phyloP scores from a whole-genome alignment of 805 yeast genomes.

The Tetrapisispora namnaoensis region DNA sequence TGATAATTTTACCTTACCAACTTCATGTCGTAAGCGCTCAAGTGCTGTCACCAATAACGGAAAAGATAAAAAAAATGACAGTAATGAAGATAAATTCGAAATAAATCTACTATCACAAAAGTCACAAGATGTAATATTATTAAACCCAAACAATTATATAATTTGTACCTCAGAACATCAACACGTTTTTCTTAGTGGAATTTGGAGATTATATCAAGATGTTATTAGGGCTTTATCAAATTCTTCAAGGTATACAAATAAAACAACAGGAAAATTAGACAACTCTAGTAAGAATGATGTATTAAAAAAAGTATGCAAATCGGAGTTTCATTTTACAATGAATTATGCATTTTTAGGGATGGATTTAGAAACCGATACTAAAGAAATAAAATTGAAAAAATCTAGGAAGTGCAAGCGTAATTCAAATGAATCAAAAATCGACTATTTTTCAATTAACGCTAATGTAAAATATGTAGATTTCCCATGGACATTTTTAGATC shows the following conservation, averaged over 20 bases:
- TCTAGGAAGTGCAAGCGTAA: not conserved
- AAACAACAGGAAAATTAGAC: not conserved
- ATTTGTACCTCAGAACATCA: slow-evolving; percentile 85
- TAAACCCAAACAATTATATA: slow-evolving; percentile 49
- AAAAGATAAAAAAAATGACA: not conserved
- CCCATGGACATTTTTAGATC: slow-evolving; percentile 25
- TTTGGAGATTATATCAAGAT: slow-evolving; percentile 54
- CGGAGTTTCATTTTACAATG: not conserved
- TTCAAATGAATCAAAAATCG: not conserved
- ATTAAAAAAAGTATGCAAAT: not conserved
- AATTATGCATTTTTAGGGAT: not conserved
- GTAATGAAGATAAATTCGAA: not conserved
- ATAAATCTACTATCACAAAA: not conserved
- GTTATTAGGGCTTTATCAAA: slow-evolving; percentile 23
- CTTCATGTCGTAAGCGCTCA: not conserved
- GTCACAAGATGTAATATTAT: slow-evolving; percentile 3
- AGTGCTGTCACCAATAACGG: not conserved
- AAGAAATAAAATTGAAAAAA: not conserved
- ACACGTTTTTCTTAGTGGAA: slow-evolving; percentile 76
- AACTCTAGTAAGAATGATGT: not conserved
- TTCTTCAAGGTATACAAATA: slow-evolving; percentile 1
- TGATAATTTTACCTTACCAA: not conserved
- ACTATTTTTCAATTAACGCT: slow-evolving; percentile 3
- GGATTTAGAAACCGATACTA: not conserved
- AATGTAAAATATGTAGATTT: slow-evolving; percentile 20